Percentiles rank a stretch among this genome's conserved stretches.
Conservation (phyloP, 1,284 basidiomycete species). For the Ceratobasidium sp. region DNA sequence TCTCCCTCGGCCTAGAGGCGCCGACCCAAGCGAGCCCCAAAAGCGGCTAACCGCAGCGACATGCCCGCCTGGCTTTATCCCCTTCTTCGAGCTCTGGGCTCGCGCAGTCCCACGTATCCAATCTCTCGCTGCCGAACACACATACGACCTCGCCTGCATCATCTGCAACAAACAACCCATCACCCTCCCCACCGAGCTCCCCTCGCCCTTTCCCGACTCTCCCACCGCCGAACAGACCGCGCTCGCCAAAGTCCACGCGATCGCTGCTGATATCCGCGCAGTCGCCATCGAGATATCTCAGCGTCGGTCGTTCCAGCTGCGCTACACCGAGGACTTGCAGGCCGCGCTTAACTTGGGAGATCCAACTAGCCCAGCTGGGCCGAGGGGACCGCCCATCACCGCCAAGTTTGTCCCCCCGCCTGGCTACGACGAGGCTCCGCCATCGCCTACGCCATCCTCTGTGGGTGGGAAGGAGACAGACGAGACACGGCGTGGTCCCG, state of each 20-base stretch:
- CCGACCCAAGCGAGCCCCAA: constrained; percentile 53
- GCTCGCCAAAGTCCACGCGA: constrained; percentile 63
- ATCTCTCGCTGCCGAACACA: constrained; percentile 68
- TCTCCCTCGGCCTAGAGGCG: constrained; percentile 62
- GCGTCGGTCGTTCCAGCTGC: constrained; percentile 82
- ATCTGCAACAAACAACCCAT: constrained; percentile 73
- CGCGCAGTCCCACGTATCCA: constrained; percentile 75
- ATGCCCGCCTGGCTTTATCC: constrained; percentile 71
- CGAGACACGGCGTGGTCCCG: constrained; percentile 10
- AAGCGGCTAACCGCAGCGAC: constrained; percentile 67
- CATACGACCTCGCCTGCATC: constrained; percentile 83
- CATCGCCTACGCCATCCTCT: constrained; percentile 45
- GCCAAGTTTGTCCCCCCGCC: constrained; percentile 81
- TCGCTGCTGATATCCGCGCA: constrained; percentile 79
- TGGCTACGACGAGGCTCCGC: constrained; percentile 65
- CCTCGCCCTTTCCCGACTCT: constrained; percentile 56
- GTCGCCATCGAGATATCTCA: constrained; percentile 86
- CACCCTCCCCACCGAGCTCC: constrained; percentile 44
- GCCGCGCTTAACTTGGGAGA: constrained; percentile 76
- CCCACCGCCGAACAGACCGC: constrained; percentile 51
- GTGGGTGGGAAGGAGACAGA: constrained; percentile 34
- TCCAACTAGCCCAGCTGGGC: constrained; percentile 50
- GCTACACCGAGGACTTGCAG: constrained; percentile 79
- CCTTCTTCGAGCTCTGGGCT: constrained; percentile 80
- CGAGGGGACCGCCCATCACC: constrained; percentile 59